These are phyloP conservation scores for Hypocrella siamensis DNA, from an alignment of 2,329 filamentous ascomycete genomes.

Conservation along the genomic window DNA sequence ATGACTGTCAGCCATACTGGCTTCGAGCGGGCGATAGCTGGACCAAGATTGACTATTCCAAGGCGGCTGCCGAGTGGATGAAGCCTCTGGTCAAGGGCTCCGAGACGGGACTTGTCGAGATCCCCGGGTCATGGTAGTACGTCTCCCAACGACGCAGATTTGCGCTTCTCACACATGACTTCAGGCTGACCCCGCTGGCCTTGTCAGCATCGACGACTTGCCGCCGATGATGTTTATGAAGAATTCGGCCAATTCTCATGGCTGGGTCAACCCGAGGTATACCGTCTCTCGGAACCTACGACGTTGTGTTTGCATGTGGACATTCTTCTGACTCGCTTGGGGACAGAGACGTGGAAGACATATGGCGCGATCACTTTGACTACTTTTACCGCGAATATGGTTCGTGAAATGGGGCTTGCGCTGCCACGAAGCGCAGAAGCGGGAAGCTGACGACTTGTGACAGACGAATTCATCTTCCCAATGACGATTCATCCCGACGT, in stretches of 20 bases:
- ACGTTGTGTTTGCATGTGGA: too few species aligned
- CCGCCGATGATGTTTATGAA: slow-evolving; percentile 64
- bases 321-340: background rate
- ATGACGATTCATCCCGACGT: slow-evolving; percentile 67
- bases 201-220: slow-evolving; percentile 33
- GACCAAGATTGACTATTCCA: slow-evolving; percentile 52
- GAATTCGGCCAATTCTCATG: slow-evolving; percentile 46
- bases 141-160: too few species aligned
- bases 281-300: background rate
- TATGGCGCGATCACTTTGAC: slow-evolving; percentile 52
- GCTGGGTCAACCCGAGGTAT: slow-evolving; percentile 34
- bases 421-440: background rate
- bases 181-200: background rate
- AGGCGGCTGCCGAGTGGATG: slow-evolving; percentile 50
- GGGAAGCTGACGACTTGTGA: background rate
- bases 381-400: slow-evolving; percentile 60
- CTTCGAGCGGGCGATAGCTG: slow-evolving; percentile 46
- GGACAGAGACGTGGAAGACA: slow-evolving; percentile 38
- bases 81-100: slow-evolving; percentile 43
- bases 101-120: slow-evolving; percentile 48
- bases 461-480: slow-evolving; percentile 59
- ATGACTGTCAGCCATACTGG: slow-evolving; percentile 49
- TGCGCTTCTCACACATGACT: too few species aligned
- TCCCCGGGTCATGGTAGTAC: slow-evolving; percentile 29
- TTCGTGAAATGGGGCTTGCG: too few species aligned